A percentile compares a stretch with the other conserved stretches of the same genome.
phyloP scores from a whole-genome alignment of 345 rosid genomes.

The Arabis alpina region DNA sequence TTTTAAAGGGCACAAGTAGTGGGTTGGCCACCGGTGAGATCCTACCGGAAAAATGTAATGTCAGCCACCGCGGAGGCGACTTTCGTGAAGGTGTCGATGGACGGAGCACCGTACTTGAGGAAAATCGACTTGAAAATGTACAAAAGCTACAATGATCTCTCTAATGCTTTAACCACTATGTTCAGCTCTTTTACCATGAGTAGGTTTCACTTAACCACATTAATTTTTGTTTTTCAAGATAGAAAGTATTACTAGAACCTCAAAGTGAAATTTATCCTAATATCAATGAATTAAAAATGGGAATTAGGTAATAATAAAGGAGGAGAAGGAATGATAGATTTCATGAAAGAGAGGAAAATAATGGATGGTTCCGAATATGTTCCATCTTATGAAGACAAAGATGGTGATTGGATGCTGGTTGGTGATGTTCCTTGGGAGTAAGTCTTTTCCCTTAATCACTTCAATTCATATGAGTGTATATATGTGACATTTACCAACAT shows the following conservation, averaged over 20 bases:
- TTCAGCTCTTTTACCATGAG: constrained; percentile 83
- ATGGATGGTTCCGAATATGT: constrained; percentile 74
- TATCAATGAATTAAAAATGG: constrained; percentile 55
- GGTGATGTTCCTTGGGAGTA: constrained; percentile 99
- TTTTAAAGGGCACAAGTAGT: constrained; percentile 73
- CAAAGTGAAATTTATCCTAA: not conserved
- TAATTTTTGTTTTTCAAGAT: not conserved
- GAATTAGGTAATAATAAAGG: constrained; percentile 34
- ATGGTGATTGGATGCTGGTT: constrained; percentile 96
- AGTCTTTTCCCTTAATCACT: constrained; percentile 10
- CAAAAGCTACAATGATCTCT: constrained; percentile 69
- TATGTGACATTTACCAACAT: too few species aligned
- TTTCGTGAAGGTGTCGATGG: constrained; percentile 92
- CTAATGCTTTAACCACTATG: constrained; percentile 70
- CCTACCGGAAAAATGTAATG: constrained; percentile 70
- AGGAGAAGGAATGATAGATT: constrained; percentile 83
- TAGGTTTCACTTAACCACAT: constrained; percentile 19
- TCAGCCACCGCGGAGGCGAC: constrained; percentile 28
- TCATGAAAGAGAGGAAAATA: constrained; percentile 70
- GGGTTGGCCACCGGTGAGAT: constrained; percentile 96
- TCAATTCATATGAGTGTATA: too few species aligned
- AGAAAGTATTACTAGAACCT: not conserved
- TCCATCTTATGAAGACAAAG: constrained; percentile 94
- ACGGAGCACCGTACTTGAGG: constrained; percentile 92
- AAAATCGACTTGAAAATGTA: constrained; percentile 83